phyloP scores from a whole-genome alignment of 345 rosid genomes.

The Rhizophora apiculata region DNA sequence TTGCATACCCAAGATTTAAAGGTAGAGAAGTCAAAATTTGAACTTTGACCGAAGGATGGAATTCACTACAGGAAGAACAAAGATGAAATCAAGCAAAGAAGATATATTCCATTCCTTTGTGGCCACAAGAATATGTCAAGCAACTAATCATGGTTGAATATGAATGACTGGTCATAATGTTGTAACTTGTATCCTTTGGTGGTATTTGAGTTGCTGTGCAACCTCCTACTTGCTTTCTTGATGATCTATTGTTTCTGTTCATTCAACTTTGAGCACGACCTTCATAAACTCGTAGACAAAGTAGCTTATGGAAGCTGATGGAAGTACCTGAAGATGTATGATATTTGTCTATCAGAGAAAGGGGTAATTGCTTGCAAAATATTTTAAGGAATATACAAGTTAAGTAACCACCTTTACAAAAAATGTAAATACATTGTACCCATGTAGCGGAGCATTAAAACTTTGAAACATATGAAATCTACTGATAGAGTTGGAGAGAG shows the following conservation, averaged over 20 bases:
- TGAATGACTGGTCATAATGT: slow-evolving; percentile 18
- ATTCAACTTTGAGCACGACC: slow-evolving; percentile 69
- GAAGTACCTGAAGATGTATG: slow-evolving; percentile 63
- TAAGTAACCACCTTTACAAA: neutral
- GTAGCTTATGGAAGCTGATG: slow-evolving; percentile 79
- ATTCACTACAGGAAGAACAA: neutral
- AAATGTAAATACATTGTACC: neutral
- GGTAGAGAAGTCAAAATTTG: neutral
- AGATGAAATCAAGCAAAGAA: slow-evolving; percentile 10
- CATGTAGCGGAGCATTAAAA: neutral
- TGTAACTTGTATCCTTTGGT: slow-evolving; percentile 21
- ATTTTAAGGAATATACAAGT: neutral
- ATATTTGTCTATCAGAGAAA: slow-evolving; percentile 6
- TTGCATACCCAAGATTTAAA: neutral
- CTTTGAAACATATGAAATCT: neutral
- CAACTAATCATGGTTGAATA: slow-evolving; percentile 15
- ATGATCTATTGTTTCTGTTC: slow-evolving; percentile 23
- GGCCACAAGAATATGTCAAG: slow-evolving; percentile 12
- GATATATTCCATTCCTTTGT: slow-evolving; percentile 5
- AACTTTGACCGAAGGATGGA: neutral
- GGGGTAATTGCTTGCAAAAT: slow-evolving; percentile 5
- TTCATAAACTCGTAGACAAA: slow-evolving; percentile 86
- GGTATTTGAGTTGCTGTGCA: slow-evolving; percentile 19
- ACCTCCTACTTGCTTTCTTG: slow-evolving; percentile 16
- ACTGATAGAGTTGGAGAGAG: too few relatives aligned